Percentiles rank a stretch among this genome's conserved stretches.
Conservation (phyloP, 305 asterid genomes). For the Fraxinus baroniana region DNA sequence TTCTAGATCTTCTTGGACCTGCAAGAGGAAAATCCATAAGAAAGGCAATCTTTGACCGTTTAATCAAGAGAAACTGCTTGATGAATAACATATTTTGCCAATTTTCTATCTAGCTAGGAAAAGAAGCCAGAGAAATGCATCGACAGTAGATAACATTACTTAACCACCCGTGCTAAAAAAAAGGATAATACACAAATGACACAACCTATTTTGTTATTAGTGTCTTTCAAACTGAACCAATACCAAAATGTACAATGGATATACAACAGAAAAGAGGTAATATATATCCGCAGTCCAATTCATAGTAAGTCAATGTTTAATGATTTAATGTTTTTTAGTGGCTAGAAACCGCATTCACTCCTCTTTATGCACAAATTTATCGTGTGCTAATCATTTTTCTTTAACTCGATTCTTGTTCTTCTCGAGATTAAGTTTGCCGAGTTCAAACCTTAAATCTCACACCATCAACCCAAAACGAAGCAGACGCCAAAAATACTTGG, state of each 20-base stretch:
- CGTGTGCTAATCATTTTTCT: not conserved
- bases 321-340: not conserved
- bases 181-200: not conserved
- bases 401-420: too few species aligned
- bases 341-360: not conserved
- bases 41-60: not conserved
- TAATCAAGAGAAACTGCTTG: not conserved
- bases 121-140: not conserved
- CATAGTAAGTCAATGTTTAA: not conserved
- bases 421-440: too few species aligned
- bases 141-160: not conserved
- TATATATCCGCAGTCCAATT: not conserved
- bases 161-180: not conserved
- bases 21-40: conserved; percentile 19
- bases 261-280: not conserved
- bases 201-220: not conserved
- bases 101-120: not conserved
- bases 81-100: not conserved
- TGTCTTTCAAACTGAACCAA: not conserved
- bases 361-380: not conserved
- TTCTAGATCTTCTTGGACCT: conserved; percentile 78
- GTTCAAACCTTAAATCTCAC: too few species aligned
- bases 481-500: too few species aligned
- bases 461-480: too few species aligned
- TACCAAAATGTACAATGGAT: not conserved